Conservation (phyloP, 805 yeast species). For the Cyberlindnera subsufficiens region DNA sequence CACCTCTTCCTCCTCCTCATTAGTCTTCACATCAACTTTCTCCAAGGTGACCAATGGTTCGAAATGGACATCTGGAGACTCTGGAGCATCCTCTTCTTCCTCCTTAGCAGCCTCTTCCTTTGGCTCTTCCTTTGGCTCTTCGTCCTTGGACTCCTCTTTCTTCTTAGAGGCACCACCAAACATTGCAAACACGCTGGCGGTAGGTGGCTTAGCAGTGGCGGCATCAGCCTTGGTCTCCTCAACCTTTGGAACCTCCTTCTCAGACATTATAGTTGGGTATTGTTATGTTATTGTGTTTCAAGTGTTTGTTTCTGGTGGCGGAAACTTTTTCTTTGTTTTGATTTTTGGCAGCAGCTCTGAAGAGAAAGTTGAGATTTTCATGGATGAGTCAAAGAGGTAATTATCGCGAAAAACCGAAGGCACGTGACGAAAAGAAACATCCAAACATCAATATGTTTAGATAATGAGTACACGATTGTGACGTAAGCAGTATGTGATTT, state of each 20-base stretch:
- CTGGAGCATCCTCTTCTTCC: constrained; percentile 31
- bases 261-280: constrained; percentile 17
- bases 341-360: neutral
- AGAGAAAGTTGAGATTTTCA: neutral
- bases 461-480: too few species aligned
- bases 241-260: constrained; percentile 19
- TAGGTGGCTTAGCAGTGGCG: constrained; percentile 52
- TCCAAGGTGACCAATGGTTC: constrained; percentile 95
- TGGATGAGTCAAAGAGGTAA: too few species aligned
- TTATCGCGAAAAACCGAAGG: too few species aligned
- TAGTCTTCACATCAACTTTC: constrained; percentile 93
- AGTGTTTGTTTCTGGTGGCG: neutral
- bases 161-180: constrained; percentile 82
- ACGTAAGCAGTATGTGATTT: too few species aligned
- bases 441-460: too few species aligned
- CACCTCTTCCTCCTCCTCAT: constrained; percentile 86
- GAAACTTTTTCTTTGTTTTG: neutral
- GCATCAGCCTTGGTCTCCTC: constrained; percentile 13
- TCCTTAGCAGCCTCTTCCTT: constrained; percentile 28
- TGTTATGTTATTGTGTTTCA: neutral
- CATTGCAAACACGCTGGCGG: constrained; percentile 84
- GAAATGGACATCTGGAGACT: constrained; percentile 65
- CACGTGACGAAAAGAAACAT: too few species aligned
- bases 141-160: constrained; percentile 26
- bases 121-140: constrained; percentile 34